Base-by-base conservation (phyloP, 768 basidiomycete species). In the Termitomyces sp. region DNA sequence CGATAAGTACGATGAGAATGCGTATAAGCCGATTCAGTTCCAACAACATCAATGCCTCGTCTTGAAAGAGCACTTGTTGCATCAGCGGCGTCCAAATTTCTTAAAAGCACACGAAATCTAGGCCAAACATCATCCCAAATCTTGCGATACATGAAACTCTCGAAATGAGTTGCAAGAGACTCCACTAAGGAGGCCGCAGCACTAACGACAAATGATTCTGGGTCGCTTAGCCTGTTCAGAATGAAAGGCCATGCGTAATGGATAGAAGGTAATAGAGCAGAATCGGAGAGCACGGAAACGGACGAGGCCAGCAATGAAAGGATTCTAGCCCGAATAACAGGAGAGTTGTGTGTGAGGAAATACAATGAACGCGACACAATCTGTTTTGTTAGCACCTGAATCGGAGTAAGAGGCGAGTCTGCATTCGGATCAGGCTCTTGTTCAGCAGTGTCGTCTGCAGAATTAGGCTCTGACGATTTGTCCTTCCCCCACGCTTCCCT, bases 51-150 rank as follows among this genome's bases (percentile, higher is more conserved):
- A 6, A 59, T 62, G 11, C 77, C 80, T 4, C 85, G 76, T 44
- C 83, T 78, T 28, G 83, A 72, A 41, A 96, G 73, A 0, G 94
- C 91, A 50, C 72, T 91, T 17, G 74, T 71, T 41, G 76, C 67
- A 61, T 96, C 92, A 9, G 78, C 83, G n/a, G 68, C 69, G 54
- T 85, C 82, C 21, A 94, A 77, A 19, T 72, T 75, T 2, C 68
- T 69, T 40, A 98, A 71, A 56, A 97, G 76, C 9, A 60, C 64
- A 40, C 72, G 75, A 66, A 96, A 91, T 42, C 79, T 82, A 1
- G 96, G 96, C 95, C 96, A 98, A 19, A 94, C 80, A 60, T 98
- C 91, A 61, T 97, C 92, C 83, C 94, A 89, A 33, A 98, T 80
- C 54, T 89, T 77, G 35, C 83, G 76, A 49, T 80, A 80, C 90